These are phyloP conservation scores for Phytophthora syringae DNA, from an alignment of 352 stramenopile species.

Conservation along the genomic window DNA sequence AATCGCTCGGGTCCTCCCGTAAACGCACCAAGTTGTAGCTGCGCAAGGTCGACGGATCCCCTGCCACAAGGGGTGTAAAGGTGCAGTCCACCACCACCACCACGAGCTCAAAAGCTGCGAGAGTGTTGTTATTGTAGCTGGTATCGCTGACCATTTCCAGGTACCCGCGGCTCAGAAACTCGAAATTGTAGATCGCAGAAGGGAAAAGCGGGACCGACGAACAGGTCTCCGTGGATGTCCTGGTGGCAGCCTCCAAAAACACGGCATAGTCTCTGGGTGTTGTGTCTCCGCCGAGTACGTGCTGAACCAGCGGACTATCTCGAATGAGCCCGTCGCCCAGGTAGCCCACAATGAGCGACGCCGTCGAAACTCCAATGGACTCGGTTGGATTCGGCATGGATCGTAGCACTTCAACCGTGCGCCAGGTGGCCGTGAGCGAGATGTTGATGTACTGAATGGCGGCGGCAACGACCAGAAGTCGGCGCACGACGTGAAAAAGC, in stretches of 20 bases:
- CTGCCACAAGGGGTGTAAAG: slow-evolving; percentile 15
- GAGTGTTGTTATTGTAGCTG: slow-evolving; percentile 42
- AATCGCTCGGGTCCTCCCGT: slow-evolving; percentile 1
- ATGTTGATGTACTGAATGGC: slow-evolving; percentile 38
- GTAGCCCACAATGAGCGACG: slow-evolving; percentile 31
- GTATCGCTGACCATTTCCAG: slow-evolving; percentile 32
- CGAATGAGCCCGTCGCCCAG: slow-evolving; percentile 37
- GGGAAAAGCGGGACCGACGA: slow-evolving; percentile 11
- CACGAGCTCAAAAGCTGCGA: slow-evolving; percentile 43
- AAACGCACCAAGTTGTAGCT: slow-evolving; percentile 36
- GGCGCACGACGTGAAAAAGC: slow-evolving; percentile 29
- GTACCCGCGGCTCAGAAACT: slow-evolving; percentile 38
- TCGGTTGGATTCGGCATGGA: slow-evolving; percentile 24
- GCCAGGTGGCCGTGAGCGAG: slow-evolving; percentile 28
- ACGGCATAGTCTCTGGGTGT: slow-evolving; percentile 28
- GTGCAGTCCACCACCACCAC: slow-evolving; percentile 49
- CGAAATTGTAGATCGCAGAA: slow-evolving; percentile 36
- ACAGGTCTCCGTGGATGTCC: slow-evolving; percentile 13
- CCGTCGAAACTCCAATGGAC: slow-evolving; percentile 4
- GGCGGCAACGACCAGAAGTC: slow-evolving; percentile 27
- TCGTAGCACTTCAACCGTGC: slow-evolving; percentile 25
- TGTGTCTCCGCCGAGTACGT: slow-evolving; percentile 29
- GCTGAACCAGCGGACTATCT: slow-evolving; percentile 18
- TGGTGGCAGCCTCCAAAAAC: slow-evolving; percentile 14
- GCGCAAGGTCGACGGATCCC: slow-evolving; percentile 9